Evolutionary conservation across 2,329 filamentous ascomycete genomes (phyloP).

Genomic region (Colletotrichum endophyticum): DNA sequence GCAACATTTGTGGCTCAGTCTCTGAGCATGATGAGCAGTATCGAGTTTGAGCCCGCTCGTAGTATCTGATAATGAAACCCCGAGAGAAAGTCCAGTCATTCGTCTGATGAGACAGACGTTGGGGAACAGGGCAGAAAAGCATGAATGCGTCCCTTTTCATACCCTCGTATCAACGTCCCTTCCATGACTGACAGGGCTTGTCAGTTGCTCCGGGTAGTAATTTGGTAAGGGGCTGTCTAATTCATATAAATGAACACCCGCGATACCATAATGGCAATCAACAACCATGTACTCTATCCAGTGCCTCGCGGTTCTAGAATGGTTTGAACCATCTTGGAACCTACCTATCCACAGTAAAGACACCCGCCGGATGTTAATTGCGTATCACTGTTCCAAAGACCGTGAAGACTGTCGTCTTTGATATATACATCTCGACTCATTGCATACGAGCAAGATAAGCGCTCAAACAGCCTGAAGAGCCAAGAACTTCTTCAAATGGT

Average conservation of each 20-base stretch:
- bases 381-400: background rate
- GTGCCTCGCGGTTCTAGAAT: background rate
- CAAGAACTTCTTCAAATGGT: background rate
- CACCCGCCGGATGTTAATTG: background rate
- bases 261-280: background rate
- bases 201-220: background rate
- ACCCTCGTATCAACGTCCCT: background rate
- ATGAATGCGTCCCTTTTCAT: background rate
- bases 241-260: rapidly evolving
- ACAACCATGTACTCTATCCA: background rate
- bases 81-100: background rate
- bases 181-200: rapidly evolving
- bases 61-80: background rate
- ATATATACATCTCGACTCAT: background rate
- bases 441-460: background rate
- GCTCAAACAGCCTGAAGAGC: background rate
- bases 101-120: background rate
- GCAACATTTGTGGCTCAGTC: background rate
- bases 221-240: background rate
- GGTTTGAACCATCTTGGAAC: background rate
- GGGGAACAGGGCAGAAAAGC: background rate
- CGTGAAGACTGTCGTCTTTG: background rate
- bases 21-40: background rate
- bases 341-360: background rate
- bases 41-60: background rate